Evolutionary conservation across 768 basidiomycete species (phyloP).

Genomic region (Ramaria sp.): DNA sequence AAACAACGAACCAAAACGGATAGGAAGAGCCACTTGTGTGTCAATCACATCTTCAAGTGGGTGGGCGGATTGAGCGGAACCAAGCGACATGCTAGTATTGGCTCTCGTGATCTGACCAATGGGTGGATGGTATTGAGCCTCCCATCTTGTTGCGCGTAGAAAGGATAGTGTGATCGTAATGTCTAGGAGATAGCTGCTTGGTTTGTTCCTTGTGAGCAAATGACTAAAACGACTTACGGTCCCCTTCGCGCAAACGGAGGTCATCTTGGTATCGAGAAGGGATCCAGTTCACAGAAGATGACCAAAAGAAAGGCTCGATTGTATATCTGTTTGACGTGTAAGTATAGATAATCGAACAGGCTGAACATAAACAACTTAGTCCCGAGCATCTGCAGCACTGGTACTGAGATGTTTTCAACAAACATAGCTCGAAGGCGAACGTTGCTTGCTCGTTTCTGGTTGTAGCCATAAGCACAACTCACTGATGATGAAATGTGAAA

Average conservation of each 20-base stretch:
- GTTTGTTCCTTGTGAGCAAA: neutral
- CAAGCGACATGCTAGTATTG: neutral
- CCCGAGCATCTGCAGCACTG: slow-evolving; percentile 46
- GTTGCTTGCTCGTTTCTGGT: slow-evolving; percentile 21
- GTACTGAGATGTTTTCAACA: slow-evolving; percentile 36
- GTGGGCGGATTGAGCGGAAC: neutral
- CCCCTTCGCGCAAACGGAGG: slow-evolving; percentile 26
- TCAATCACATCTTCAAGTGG: slow-evolving; percentile 28
- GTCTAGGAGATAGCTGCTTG: slow-evolving; percentile 24
- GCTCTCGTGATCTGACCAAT: neutral
- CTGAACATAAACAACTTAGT: slow-evolving; percentile 27
- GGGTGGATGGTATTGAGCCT: neutral
- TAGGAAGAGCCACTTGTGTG: slow-evolving; percentile 37
- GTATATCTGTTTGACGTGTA: slow-evolving; percentile 26
- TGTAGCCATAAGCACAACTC: neutral
- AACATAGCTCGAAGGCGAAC: slow-evolving; percentile 40
- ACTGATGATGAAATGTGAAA: neutral
- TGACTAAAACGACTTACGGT: slow-evolving; percentile 31
- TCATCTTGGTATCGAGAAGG: slow-evolving; percentile 55
- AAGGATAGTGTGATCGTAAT: slow-evolving; percentile 49
- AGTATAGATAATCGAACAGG: neutral
- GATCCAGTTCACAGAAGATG: slow-evolving; percentile 55
- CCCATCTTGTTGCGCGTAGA: slow-evolving; percentile 20
- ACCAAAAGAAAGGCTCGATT: slow-evolving; percentile 57
- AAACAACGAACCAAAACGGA: neutral